Conservation (phyloP, 2,329 filamentous ascomycete genomes). For the Ophiocordyceps camponoti-leonardi region DNA sequence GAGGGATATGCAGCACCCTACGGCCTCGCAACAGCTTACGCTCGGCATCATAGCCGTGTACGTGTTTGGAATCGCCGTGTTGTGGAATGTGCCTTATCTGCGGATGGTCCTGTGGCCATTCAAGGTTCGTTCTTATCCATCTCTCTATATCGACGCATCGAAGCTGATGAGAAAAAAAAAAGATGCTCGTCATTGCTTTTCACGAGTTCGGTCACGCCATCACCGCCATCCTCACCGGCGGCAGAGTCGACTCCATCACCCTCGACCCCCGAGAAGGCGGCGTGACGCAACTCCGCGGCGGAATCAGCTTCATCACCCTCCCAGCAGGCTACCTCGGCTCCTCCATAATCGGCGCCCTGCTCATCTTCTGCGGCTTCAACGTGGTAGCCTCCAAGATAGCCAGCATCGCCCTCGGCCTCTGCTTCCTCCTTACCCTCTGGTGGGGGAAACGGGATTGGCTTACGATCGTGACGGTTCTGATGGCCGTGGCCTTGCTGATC, state of each 20-base stretch:
- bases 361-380: conserved; percentile 68
- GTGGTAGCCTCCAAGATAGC: conserved; percentile 70
- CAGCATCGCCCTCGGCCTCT: conserved; percentile 53
- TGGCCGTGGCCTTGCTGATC: conserved; percentile 53
- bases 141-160: not conserved
- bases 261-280: conserved; percentile 66
- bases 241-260: conserved; percentile 55
- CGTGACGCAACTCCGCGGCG: conserved; percentile 61
- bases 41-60: conserved; percentile 56
- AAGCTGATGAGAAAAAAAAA: not conserved
- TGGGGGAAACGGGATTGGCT: conserved; percentile 68
- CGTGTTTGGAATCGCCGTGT: conserved; percentile 53
- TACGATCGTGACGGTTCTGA: conserved; percentile 51
- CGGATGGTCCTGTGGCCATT: conserved; percentile 63
- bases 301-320: conserved; percentile 51
- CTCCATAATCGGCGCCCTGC: conserved; percentile 56
- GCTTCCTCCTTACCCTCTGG: conserved; percentile 66
- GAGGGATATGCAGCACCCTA: conserved; percentile 39
- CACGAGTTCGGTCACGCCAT: conserved; percentile 68
- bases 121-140: conserved; percentile 44
- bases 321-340: conserved; percentile 67
- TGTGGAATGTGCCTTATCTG: conserved; percentile 71
- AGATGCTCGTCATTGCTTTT: conserved; percentile 74
- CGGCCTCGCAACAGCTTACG: conserved; percentile 52
- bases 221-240: conserved; percentile 54